These are phyloP conservation scores for Cystoisospora suis DNA, from an alignment of 169 alveolate species.

Conservation along the genomic window DNA sequence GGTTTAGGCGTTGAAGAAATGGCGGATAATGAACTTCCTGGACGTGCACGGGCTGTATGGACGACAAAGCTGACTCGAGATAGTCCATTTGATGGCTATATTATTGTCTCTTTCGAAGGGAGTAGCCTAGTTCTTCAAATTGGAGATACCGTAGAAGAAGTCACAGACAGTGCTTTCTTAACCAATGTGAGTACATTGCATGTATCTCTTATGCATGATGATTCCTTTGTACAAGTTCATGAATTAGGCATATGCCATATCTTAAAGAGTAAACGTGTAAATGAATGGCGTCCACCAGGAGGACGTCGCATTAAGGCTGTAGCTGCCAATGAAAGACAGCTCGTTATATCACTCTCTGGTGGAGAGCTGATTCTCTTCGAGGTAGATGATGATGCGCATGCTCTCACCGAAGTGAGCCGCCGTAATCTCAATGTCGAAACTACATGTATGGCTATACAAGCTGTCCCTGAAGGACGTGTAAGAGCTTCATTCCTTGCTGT, in stretches of 20 bases:
- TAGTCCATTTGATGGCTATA: conserved; percentile 82
- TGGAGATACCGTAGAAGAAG: conserved; percentile 93
- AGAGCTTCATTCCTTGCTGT: conserved; percentile 93
- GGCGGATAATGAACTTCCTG: conserved; percentile 95
- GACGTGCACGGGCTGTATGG: conserved; percentile 96
- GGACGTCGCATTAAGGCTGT: conserved; percentile 62
- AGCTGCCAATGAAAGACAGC: conserved; percentile 51
- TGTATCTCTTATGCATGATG: conserved; percentile 47
- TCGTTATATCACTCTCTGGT: conserved; percentile 74
- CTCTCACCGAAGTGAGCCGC: conserved; percentile 84
- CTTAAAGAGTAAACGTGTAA: not conserved
- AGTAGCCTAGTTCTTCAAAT: conserved; percentile 93
- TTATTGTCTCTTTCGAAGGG: conserved; percentile 93
- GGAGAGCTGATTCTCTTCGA: conserved; percentile 94
- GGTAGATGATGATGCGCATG: conserved; percentile 90
- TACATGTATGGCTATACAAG: conserved; percentile 89
- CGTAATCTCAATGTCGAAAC: conserved; percentile 83
- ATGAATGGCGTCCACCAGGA: conserved; percentile 69
- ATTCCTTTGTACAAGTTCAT: conserved; percentile 54
- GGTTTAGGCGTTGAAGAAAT: conserved; percentile 95
- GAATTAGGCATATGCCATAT: conserved; percentile 62
- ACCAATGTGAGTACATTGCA: conserved; percentile 66
- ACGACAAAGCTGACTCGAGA: conserved; percentile 83
- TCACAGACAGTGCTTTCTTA: conserved; percentile 78
- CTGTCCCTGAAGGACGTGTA: conserved; percentile 88